These are phyloP conservation scores for Wolfiporia cocos DNA, from an alignment of 1,284 basidiomycete genomes.

Conservation along the genomic window DNA sequence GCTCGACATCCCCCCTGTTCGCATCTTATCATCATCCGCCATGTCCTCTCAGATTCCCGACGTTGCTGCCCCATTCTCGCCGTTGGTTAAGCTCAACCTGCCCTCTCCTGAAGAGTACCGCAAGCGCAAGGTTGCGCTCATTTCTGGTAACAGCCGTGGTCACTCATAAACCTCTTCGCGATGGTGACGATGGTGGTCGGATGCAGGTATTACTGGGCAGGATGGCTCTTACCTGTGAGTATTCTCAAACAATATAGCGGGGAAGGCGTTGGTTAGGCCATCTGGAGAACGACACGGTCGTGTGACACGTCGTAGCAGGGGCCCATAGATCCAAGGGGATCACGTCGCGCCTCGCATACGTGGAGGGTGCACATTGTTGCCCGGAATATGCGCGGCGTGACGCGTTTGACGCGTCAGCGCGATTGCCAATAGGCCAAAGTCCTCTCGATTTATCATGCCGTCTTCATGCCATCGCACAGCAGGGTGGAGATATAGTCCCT, in stretches of 20 bases:
- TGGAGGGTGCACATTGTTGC: slow-evolving; percentile 5
- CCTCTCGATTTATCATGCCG: no score
- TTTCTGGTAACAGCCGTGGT: slow-evolving; percentile 64
- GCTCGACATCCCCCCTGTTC: no score
- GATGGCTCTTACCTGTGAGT: slow-evolving; percentile 85
- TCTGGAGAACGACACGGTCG: no score
- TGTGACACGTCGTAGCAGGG: no score
- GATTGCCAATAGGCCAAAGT: no score
- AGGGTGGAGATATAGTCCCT: no score
- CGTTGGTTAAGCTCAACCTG: slow-evolving; percentile 48
- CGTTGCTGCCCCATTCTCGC: slow-evolving; percentile 24
- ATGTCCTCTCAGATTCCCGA: slow-evolving; percentile 22
- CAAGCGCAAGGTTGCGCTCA: slow-evolving; percentile 84
- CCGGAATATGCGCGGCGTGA: no score
- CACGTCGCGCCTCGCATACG: neutral
- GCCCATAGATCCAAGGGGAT: no score
- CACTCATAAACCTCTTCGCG: slow-evolving; percentile 1
- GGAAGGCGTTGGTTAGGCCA: no score
- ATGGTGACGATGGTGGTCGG: slow-evolving; percentile 6
- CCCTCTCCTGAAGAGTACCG: slow-evolving; percentile 74
- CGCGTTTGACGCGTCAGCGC: no score
- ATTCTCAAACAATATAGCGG: neutral
- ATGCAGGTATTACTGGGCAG: slow-evolving; percentile 83
- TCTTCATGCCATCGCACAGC: no score
- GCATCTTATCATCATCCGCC: no score